Evolutionary conservation across 805 yeast species (phyloP).

Genomic region (Ogataea zsoltii): DNA sequence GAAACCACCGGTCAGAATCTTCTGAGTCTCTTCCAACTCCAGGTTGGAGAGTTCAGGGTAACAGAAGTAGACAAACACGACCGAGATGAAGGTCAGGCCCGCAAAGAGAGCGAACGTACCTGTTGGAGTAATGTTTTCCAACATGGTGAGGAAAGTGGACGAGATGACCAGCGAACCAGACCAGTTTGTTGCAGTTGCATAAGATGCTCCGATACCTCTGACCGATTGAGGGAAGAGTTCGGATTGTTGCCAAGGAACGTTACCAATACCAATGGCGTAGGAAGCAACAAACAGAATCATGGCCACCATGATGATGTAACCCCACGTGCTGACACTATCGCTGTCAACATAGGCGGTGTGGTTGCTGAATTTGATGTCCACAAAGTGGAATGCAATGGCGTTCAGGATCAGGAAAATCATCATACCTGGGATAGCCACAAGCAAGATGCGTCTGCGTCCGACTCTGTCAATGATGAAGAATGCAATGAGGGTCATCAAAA

Average conservation of each 20-base stretch:
- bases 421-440: constrained; percentile 87
- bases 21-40: constrained; percentile 88
- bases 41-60: constrained; percentile 92
- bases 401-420: constrained; percentile 70
- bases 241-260: constrained; percentile 97
- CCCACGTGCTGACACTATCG: constrained; percentile 73
- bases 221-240: constrained; percentile 93
- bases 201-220: constrained; percentile 88
- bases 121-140: constrained; percentile 88
- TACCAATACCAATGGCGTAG: constrained; percentile 94
- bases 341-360: constrained; percentile 43
- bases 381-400: constrained; percentile 89
- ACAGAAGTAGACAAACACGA: constrained; percentile 74
- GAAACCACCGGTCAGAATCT: constrained; percentile 79
- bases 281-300: constrained; percentile 88
- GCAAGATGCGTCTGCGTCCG: constrained; percentile 82
- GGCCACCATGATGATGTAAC: constrained; percentile 77
- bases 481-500: constrained; percentile 82
- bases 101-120: constrained; percentile 94
- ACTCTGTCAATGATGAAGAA: constrained; percentile 82
- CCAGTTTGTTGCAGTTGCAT: constrained; percentile 94
- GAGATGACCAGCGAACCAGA: constrained; percentile 90
- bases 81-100: constrained; percentile 70
- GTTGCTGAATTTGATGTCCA: constrained; percentile 60
- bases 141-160: constrained; percentile 90